phyloP scores from a whole-genome alignment of 1,139 yeast species.

The Saccharomyces hybrid region DNA sequence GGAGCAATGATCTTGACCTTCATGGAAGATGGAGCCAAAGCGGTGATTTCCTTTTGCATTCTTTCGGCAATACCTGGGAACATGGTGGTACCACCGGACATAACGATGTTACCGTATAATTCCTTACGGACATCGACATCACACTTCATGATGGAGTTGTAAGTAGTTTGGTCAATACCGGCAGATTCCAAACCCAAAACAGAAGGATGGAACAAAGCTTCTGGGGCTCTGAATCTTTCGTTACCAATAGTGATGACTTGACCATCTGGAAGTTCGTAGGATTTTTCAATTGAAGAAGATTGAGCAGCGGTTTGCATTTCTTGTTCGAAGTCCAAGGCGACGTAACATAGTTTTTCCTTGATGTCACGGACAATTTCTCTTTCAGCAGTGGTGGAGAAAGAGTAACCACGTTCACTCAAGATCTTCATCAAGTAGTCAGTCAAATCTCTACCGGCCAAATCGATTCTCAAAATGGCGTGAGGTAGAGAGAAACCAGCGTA shows the following conservation, averaged over 20 bases:
- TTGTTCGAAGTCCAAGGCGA: slow-evolving; percentile 93
- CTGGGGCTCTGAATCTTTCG: slow-evolving; percentile 99
- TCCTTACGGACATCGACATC: slow-evolving; percentile 99
- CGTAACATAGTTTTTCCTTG: slow-evolving; percentile 98
- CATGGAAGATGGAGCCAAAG: slow-evolving; percentile 99
- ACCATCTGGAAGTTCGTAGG: slow-evolving; percentile 99
- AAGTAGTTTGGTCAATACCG: slow-evolving; percentile 99
- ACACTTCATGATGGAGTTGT: slow-evolving; percentile 98
- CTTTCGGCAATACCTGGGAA: slow-evolving; percentile 99
- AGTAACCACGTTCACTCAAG: slow-evolving; percentile 96
- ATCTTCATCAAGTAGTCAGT: slow-evolving; percentile 98
- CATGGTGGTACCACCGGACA: slow-evolving; percentile 99
- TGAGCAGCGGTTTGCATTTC: slow-evolving; percentile 99
- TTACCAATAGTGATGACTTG: slow-evolving; percentile 99
- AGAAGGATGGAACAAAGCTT: slow-evolving; percentile 98
- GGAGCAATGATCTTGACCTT: slow-evolving; percentile 99
- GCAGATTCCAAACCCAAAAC: slow-evolving; percentile 97
- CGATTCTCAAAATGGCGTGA: slow-evolving; percentile 97
- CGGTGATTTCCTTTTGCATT: slow-evolving; percentile 99
- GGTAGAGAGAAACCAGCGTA: slow-evolving; percentile 99
- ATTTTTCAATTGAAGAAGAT: slow-evolving; percentile 96
- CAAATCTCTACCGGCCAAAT: slow-evolving; percentile 98
- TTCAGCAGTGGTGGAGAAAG: slow-evolving; percentile 98
- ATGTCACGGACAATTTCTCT: slow-evolving; percentile 99
- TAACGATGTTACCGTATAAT: slow-evolving; percentile 97